phyloP scores from a whole-genome alignment of 2,329 filamentous ascomycete genomes.

The Apiospora saccharicola region DNA sequence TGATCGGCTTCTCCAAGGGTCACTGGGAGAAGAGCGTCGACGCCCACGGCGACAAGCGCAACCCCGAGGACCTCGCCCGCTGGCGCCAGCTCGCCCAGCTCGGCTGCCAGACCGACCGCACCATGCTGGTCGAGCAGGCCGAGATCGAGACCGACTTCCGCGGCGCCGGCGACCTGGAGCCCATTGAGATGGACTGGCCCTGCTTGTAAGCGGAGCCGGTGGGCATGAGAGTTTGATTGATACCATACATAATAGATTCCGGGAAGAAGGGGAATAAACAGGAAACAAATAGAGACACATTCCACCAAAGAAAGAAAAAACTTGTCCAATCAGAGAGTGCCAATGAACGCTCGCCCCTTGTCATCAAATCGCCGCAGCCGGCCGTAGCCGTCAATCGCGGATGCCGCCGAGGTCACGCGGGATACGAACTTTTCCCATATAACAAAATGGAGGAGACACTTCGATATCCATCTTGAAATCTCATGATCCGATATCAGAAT shows the following conservation, averaged over 20 bases:
- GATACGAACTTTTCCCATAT: background rate
- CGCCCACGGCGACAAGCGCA: conserved; percentile 64
- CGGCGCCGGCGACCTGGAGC: conserved; percentile 55
- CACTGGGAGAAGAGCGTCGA: conserved; percentile 61
- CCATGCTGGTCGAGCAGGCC: conserved; percentile 62
- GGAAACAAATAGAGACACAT: background rate
- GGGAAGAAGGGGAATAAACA: background rate
- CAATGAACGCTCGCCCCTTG: background rate
- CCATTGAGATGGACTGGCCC: conserved; percentile 50
- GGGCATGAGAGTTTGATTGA: background rate
- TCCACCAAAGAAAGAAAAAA: background rate
- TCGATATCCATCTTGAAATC: background rate
- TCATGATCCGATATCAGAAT: background rate
- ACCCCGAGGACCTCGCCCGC: conserved; percentile 55
- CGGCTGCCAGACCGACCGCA: conserved; percentile 57
- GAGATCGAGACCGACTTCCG: conserved; percentile 57
- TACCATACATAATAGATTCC: background rate
- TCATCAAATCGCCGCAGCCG: background rate
- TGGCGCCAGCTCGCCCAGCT: conserved; percentile 59
- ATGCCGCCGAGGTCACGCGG: background rate
- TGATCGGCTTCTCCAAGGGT: conserved; percentile 61
- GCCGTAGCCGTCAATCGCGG: background rate
- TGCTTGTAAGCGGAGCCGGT: conserved; percentile 37
- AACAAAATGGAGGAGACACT: background rate
- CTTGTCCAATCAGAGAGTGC: background rate